Conservation (phyloP, 768 basidiomycete genomes). For the Boletus reticulatus region DNA sequence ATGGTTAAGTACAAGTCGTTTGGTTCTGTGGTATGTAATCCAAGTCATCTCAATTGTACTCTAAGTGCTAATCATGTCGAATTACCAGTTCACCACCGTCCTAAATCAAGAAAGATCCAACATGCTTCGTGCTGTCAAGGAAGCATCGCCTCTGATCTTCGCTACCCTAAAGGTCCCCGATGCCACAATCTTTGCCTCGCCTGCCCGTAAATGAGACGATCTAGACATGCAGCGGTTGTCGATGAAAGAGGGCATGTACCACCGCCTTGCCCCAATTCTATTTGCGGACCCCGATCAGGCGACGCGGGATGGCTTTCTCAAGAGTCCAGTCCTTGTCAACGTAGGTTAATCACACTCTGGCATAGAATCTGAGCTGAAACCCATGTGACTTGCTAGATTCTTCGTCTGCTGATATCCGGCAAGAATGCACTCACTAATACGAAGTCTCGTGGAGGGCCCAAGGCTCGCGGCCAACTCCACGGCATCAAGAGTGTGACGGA, state of each 20-base stretch:
- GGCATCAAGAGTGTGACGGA: background rate
- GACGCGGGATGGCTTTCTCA: no score
- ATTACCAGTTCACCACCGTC: background rate
- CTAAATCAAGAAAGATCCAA: constrained; percentile 3
- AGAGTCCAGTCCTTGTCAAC: no score
- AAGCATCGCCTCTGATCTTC: background rate
- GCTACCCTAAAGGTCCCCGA: no score
- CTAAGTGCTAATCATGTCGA: background rate
- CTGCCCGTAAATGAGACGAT: background rate
- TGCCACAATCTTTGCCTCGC: background rate
- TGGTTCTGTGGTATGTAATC: no score
- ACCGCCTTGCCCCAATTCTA: background rate
- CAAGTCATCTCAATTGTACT: no score
- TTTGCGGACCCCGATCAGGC: no score
- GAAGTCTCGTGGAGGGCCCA: background rate
- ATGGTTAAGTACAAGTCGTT: no score
- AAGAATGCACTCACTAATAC: no score
- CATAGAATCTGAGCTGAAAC: no score
- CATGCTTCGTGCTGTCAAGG: background rate
- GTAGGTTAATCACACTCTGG: no score
- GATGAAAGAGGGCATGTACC: background rate
- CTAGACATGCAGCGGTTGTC: background rate
- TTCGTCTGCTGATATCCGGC: no score
- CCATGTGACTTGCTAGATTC: no score
- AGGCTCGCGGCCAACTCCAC: background rate